A percentile compares a stretch with the other conserved stretches of the same genome.
phyloP scores from a whole-genome alignment of 2,329 filamentous ascomycete genomes.

The Teratosphaeriaceae sp. region DNA sequence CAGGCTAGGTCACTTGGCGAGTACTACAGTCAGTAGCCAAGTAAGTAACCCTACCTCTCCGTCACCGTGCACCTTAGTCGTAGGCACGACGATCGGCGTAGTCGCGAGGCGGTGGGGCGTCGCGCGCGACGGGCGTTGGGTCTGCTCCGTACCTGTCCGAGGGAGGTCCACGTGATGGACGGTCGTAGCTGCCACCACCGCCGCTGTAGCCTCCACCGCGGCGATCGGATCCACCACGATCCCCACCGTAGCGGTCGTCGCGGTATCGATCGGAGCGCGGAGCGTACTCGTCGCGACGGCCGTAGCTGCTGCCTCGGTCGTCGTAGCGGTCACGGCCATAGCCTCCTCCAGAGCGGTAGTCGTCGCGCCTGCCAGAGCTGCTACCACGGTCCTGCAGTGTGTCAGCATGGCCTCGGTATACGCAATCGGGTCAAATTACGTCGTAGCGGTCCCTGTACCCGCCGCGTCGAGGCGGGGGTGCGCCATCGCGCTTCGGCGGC shows the following conservation, averaged over 20 bases:
- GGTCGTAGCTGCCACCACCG: constrained; percentile 25
- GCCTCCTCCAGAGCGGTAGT: constrained; percentile 39
- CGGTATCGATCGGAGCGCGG: constrained; percentile 27
- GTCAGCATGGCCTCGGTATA: constrained; percentile 4
- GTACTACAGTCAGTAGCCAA: constrained; percentile 19
- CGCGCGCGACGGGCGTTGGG: constrained; percentile 15
- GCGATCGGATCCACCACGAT: constrained; percentile 13
- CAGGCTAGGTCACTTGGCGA: constrained; percentile 12
- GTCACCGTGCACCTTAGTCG: constrained; percentile 22
- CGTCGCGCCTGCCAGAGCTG: constrained; percentile 39
- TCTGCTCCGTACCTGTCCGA: constrained; percentile 22
- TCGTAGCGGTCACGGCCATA: constrained; percentile 56
- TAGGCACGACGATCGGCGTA: constrained; percentile 30
- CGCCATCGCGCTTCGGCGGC: constrained; percentile 72
- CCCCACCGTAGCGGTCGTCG: constrained; percentile 17
- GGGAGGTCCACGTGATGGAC: constrained; percentile 24
- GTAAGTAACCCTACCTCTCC: constrained; percentile 15
- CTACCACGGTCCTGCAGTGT: constrained; percentile 28
- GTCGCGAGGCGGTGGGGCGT: constrained; percentile 25
- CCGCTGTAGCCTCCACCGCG: constrained; percentile 25
- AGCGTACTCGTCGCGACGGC: constrained; percentile 49
- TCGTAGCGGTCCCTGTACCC: constrained; percentile 44
- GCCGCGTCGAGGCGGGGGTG: constrained; percentile 42
- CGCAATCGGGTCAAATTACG: constrained; percentile 16
- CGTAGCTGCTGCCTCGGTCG: constrained; percentile 49